Percentiles rank a stretch among this genome's conserved stretches.
Conservation (phyloP, 345 rosid genomes). For the Erodium maritimum region DNA sequence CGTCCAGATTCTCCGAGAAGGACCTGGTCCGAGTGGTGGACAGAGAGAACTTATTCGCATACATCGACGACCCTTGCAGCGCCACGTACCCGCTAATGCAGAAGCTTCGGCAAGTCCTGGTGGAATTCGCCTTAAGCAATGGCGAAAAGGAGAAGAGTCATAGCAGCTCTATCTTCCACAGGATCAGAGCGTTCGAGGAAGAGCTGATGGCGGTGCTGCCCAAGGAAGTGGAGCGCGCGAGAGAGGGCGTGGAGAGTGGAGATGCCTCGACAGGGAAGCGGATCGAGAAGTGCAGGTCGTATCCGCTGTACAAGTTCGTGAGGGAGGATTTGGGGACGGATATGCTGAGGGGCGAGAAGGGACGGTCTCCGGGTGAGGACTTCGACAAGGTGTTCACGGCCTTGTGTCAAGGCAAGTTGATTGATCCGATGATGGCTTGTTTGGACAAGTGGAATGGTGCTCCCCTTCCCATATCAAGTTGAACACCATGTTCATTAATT, state of each 20-base stretch:
- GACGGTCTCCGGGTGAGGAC: slow-evolving; percentile 22
- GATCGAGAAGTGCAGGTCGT: slow-evolving; percentile 22
- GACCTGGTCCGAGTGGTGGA: slow-evolving; percentile 14
- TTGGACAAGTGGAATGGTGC: slow-evolving; percentile 21
- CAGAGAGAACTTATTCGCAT: slow-evolving; percentile 10
- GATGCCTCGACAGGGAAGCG: slow-evolving; percentile 9
- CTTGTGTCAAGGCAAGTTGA: slow-evolving; percentile 16
- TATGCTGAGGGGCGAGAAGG: slow-evolving; percentile 18
- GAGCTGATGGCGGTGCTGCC: slow-evolving; percentile 17
- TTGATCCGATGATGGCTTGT: slow-evolving; percentile 22
- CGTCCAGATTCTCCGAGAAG: slow-evolving; percentile 15
- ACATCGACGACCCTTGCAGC: slow-evolving; percentile 18
- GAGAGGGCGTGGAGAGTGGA: slow-evolving; percentile 13
- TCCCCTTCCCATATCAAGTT: slow-evolving; percentile 16
- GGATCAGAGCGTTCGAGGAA: slow-evolving; percentile 19
- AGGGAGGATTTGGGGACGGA: slow-evolving; percentile 17
- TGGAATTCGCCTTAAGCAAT: slow-evolving; percentile 13
- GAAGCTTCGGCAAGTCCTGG: slow-evolving; percentile 21
- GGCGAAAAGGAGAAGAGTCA: no score
- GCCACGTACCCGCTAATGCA: slow-evolving; percentile 17
- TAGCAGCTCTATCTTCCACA: slow-evolving; percentile 14
- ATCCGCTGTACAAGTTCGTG: slow-evolving; percentile 18
- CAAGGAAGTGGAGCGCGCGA: slow-evolving; percentile 16
- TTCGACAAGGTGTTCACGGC: slow-evolving; percentile 22
- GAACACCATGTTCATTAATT: no score